Evolutionary conservation across 805 yeast species (phyloP), one percentile per base, ranked within the genome.

Genomic region (Candida corydali): DNA sequence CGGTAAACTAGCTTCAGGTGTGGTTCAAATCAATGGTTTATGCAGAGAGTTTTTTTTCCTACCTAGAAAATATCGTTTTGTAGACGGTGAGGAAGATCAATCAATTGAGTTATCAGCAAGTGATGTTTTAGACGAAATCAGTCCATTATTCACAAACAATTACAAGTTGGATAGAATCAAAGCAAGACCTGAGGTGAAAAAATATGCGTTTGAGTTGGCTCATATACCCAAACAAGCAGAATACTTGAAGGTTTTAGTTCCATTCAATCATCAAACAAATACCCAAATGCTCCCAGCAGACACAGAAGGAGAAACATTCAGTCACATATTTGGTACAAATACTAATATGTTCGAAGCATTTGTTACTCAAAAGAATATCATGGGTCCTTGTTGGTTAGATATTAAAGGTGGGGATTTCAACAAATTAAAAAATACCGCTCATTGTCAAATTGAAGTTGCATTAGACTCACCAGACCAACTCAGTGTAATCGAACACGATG

Each of bases 321-420:
- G 70, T 8, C 82, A 76, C 39, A 86, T 87, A 2, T 87, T 88
- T 63, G 98, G 98, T 34, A 70, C 86, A 3, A 76, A 70, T 41
- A 59, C 93, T 3, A 72, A 73, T 38, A 66, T 86, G 17, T 88
- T 93, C 56, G 98, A 93, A 64, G 72, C 86, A 9, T 87, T 93
- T 59, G 93, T 87, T 8, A 50, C 89, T 17, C 86, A 82, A 56
- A 72, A 85, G 48, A 80, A 82, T 47, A 72, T 93, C 30, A 89
- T 87, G 96, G 98, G 98, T 8, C 98, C 98, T 3, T 88, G 98
- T 57, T 93, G 98, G 98, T 65, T 93, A 36, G 83, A 83, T 33
- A 69, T 93, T 36, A 66, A 71, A 29, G 71, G 75, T 34, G 82
- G 81, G 33, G 79, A 81, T 43, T 82, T 84, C 47, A 54, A 57